Conservation (phyloP, 164 flowering plant species). For the Dillenia turbinata region DNA sequence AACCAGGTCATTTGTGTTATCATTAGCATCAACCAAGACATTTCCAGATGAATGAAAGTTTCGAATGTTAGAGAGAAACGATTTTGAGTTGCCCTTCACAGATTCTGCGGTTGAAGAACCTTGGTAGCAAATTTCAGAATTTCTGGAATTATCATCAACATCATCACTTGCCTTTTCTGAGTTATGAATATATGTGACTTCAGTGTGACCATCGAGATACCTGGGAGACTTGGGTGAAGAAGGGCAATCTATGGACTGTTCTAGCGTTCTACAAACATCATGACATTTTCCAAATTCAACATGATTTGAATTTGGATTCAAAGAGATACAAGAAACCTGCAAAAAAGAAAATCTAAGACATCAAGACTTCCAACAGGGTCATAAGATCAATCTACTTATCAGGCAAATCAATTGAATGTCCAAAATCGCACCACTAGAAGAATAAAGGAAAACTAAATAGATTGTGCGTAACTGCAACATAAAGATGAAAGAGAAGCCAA, state of each 20-base stretch:
- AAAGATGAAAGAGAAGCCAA: not conserved
- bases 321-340: not conserved
- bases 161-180: not conserved
- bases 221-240: not conserved
- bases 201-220: not conserved
- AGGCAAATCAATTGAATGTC: not conserved
- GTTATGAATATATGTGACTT: not conserved
- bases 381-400: too few relatives aligned
- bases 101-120: not conserved
- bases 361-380: not conserved
- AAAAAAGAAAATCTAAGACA: not conserved
- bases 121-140: conserved; percentile 3
- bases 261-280: not conserved
- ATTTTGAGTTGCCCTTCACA: not conserved
- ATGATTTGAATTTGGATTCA: not conserved
- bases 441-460: not conserved
- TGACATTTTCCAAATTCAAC: conserved; percentile 3
- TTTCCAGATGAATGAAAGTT: too few relatives aligned
- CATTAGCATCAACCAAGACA: not conserved
- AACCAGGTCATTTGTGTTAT: conserved; percentile 8
- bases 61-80: conserved; percentile 4
- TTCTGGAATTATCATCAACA: not conserved
- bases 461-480: not conserved
- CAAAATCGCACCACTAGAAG: not conserved
- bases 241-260: conserved; percentile 2